Evolutionary conservation across 1,284 basidiomycete species (phyloP), one percentile per base, ranked within the genome.

Genomic region (Naganishia sp.): DNA sequence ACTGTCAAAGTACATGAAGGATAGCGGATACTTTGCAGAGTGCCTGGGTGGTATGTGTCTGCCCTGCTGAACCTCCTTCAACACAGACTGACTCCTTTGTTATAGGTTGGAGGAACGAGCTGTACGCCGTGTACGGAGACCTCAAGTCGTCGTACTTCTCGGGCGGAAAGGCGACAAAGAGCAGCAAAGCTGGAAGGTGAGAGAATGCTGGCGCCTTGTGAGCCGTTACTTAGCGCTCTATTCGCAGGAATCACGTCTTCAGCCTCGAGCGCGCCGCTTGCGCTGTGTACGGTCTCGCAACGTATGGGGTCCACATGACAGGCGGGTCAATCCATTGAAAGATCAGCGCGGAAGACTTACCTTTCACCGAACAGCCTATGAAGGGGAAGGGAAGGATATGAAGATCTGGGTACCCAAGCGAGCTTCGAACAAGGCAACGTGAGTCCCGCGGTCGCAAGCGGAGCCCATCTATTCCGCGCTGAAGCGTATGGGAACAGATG

Each of bases 191-290:
- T 7, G 59, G 59, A 25, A 63, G 50, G 64, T 55, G 25, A 44
- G 64, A 23, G 16, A 53, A 31, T 2, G 7, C 18, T 31, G n/a
- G 21, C 50, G 15, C 16, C 23, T 15, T n/a, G 48, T n/a, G 6
- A 21, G n/a, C 21, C 48, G 23, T 18, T 23, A 28, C 44, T 48
- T 13, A 46, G 16, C 25, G 33, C 43, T 18, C 21, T 53, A 49
- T 4, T 10, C 23, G 10, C 39, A 55, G 72, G 60, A 92, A 92
- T 75, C 87, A 86, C 65, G 89, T 86, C 5, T 96, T 97, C 76
- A 85, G 87, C 74, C 85, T 98, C 82, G 95, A 99, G 78, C 86
- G 95, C 60, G 84, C 91, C 0, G 92, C 92, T 0, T 91, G 90
- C 73, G 86, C 90, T 0, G 79, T 98, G 45, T 97, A 97, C 73